These are phyloP conservation scores for Prunus davidiana DNA, from an alignment of 306 rosid genomes.

Conservation along the genomic window DNA sequence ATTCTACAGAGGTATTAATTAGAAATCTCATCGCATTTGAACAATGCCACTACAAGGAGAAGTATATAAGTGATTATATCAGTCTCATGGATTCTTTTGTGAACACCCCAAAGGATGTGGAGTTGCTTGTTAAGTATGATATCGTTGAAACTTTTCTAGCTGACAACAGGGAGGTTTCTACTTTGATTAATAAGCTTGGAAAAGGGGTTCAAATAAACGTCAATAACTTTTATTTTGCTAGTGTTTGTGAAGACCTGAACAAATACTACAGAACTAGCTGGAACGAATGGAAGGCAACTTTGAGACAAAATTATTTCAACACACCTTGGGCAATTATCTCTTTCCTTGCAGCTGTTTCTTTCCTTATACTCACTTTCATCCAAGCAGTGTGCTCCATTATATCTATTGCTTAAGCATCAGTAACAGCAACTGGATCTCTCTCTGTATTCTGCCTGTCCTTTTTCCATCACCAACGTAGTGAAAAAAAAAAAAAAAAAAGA, in stretches of 20 bases:
- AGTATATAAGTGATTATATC: slow-evolving; percentile 15
- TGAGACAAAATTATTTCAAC: slow-evolving; percentile 20
- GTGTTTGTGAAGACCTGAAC: slow-evolving; percentile 13
- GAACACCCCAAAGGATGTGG: slow-evolving; percentile 14
- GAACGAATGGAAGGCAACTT: slow-evolving; percentile 29
- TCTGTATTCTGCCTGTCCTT: no score
- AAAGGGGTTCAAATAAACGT: slow-evolving; percentile 1
- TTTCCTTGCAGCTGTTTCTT: slow-evolving; percentile 1
- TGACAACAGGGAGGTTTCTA: background rate
- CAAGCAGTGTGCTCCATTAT: slow-evolving; percentile 12
- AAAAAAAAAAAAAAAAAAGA: no score
- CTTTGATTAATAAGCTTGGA: slow-evolving; percentile 5
- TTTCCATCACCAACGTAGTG: no score
- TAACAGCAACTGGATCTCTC: no score
- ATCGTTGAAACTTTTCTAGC: slow-evolving; percentile 21
- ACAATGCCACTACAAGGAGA: background rate
- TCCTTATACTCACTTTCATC: slow-evolving; percentile 12
- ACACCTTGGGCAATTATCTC: slow-evolving; percentile 29
- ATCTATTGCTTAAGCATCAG: background rate
- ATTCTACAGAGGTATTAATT: background rate
- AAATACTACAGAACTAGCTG: background rate
- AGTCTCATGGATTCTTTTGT: slow-evolving; percentile 24
- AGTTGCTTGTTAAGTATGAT: slow-evolving; percentile 25
- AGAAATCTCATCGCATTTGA: slow-evolving; percentile 36
- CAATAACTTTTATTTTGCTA: slow-evolving; percentile 7